These are phyloP conservation scores for Endothia cerciana DNA, from an alignment of 2,329 filamentous ascomycete species.

Conservation along the genomic window DNA sequence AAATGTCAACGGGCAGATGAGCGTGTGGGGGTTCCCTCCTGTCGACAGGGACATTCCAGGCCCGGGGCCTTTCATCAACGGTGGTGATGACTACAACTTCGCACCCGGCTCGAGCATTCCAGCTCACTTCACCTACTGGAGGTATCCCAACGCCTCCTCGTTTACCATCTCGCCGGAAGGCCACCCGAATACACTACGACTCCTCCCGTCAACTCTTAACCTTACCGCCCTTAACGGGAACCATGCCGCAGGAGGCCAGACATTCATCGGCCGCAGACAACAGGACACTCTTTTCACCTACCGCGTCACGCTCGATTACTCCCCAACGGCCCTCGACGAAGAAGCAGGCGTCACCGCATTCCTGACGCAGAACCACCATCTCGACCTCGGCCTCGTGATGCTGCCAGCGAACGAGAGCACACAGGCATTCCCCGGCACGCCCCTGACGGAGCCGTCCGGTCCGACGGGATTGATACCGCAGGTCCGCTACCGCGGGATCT, in stretches of 20 bases:
- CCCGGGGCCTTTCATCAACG: slow-evolving; percentile 34
- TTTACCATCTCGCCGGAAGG: slow-evolving; percentile 50
- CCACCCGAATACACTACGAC: slow-evolving; percentile 47
- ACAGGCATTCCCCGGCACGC: slow-evolving; percentile 30
- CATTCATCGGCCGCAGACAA: slow-evolving; percentile 62
- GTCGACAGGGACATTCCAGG: slow-evolving; percentile 31
- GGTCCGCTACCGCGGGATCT: slow-evolving; percentile 50
- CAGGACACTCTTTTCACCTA: slow-evolving; percentile 59
- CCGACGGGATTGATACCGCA: slow-evolving; percentile 40
- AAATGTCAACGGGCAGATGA: slow-evolving; percentile 38
- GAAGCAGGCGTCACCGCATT: slow-evolving; percentile 59
- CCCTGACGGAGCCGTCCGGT: slow-evolving; percentile 22
- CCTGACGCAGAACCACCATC: slow-evolving; percentile 57
- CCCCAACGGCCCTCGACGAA: slow-evolving; percentile 42
- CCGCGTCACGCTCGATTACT: slow-evolving; percentile 50
- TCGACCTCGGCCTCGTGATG: slow-evolving; percentile 49
- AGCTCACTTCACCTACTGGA: slow-evolving; percentile 59
- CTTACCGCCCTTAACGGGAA: slow-evolving; percentile 57
- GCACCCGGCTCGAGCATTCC: slow-evolving; percentile 48
- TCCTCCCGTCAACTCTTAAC: slow-evolving; percentile 55
- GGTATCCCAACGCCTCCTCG: slow-evolving; percentile 50
- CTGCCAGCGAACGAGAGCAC: slow-evolving; percentile 38
- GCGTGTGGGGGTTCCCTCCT: slow-evolving; percentile 33
- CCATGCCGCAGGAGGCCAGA: slow-evolving; percentile 50
- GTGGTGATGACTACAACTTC: slow-evolving; percentile 38